Percentiles rank a stretch among this genome's conserved stretches.
These are phyloP conservation scores for Crassisporium funariophilum DNA, from an alignment of 768 basidiomycete genomes.

Conservation along the genomic window DNA sequence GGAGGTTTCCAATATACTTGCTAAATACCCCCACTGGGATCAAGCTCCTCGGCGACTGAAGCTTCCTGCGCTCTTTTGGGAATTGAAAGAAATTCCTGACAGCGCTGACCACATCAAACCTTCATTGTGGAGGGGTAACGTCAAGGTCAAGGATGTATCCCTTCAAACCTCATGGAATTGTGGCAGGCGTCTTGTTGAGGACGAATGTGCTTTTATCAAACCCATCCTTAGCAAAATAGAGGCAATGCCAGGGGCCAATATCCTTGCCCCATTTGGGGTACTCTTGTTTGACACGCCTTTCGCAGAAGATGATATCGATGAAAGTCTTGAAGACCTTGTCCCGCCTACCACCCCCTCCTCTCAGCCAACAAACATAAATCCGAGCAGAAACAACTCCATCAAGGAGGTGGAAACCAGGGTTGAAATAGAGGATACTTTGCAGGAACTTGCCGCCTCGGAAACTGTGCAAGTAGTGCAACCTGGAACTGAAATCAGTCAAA, in stretches of 20 bases:
- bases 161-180: slow-evolving; percentile 29
- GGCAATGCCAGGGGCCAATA: background rate
- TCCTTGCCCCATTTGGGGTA: slow-evolving; percentile 9
- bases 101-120: slow-evolving; percentile 33
- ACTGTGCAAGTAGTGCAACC: background rate
- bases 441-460: background rate
- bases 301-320: slow-evolving; percentile 8
- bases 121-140: slow-evolving; percentile 29
- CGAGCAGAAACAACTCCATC: background rate
- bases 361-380: background rate
- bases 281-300: slow-evolving; percentile 9
- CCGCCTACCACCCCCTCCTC: background rate
- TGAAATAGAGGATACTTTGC: slow-evolving; percentile 1
- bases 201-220: slow-evolving; percentile 7
- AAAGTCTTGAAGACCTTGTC: slow-evolving; percentile 6
- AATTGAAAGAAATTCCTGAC: slow-evolving; percentile 13
- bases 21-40: slow-evolving; percentile 34
- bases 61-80: slow-evolving; percentile 20
- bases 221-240: slow-evolving; percentile 6
- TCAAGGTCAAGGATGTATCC: slow-evolving; percentile 21
- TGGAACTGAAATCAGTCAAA: background rate
- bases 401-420: background rate
- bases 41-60: slow-evolving; percentile 27
- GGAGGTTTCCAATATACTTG: slow-evolving; percentile 31
- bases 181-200: slow-evolving; percentile 21